A percentile compares a stretch with the other conserved stretches of the same genome.
Conservation (phyloP, 1,139 yeast genomes). For the Yamadazyma sp. region DNA sequence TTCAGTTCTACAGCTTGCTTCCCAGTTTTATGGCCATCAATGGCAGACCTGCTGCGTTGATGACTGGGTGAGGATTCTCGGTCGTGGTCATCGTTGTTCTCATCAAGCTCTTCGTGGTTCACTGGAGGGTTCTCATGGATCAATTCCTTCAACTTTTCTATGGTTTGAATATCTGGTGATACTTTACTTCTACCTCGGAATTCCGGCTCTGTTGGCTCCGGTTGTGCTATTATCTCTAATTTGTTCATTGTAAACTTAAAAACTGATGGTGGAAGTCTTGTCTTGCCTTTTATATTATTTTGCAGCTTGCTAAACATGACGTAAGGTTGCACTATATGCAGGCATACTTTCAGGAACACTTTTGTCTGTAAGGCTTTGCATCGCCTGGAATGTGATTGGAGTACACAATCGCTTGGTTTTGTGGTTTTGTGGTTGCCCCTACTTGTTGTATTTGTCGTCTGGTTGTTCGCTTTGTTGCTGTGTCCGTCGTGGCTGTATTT, state of each 20-base stretch:
- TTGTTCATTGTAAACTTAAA: slow-evolving; percentile 13
- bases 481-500: too few relatives aligned
- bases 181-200: slow-evolving; percentile 2
- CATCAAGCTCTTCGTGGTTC: neutral
- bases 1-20: neutral
- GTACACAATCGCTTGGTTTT: too few relatives aligned
- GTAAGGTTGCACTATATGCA: slow-evolving; percentile 1
- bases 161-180: slow-evolving; percentile 11
- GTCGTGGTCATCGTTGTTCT: neutral
- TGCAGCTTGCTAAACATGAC: slow-evolving; percentile 7
- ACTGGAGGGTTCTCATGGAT: slow-evolving; percentile 15
- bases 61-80: neutral
- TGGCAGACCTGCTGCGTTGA: slow-evolving; percentile 1
- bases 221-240: slow-evolving; percentile 24
- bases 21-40: slow-evolving; percentile 2
- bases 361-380: too few relatives aligned
- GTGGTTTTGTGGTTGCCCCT: too few relatives aligned
- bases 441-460: too few relatives aligned
- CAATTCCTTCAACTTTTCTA: slow-evolving; percentile 18
- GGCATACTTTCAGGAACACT: neutral
- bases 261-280: neutral
- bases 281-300: neutral
- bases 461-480: too few relatives aligned
- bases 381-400: too few relatives aligned
- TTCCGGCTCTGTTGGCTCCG: slow-evolving; percentile 10